A percentile compares a stretch with the other conserved stretches of the same genome.
These are phyloP conservation scores for Forsythia viridissima DNA, from an alignment of 257 asterid species.

Conservation along the genomic window DNA sequence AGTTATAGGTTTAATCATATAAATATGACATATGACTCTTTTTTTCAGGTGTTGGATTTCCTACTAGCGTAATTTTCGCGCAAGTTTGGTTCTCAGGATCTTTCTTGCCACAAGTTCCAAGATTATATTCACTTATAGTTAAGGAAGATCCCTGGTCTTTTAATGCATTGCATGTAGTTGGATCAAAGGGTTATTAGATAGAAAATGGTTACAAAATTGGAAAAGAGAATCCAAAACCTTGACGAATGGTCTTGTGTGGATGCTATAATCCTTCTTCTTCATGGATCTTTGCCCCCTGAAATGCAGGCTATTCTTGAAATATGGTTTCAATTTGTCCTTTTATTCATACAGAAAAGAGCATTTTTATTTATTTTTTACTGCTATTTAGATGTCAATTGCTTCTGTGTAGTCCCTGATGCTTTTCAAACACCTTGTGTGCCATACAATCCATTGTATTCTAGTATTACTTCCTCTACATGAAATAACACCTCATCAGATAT, in stretches of 20 bases:
- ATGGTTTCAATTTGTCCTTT: conserved; percentile 10
- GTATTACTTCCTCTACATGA: conserved; percentile 3
- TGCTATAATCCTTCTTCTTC: conserved; percentile 91
- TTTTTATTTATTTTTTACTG: conserved; percentile 10
- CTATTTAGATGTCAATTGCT: conserved; percentile 6
- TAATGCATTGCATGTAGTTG: too few species aligned
- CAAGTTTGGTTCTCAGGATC: too few species aligned
- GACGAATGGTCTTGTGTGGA: conserved; percentile 95
- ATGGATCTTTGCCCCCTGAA: conserved; percentile 98
- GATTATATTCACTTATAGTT: too few species aligned
- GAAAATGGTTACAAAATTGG: conserved; percentile 75
- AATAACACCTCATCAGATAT: neutral
- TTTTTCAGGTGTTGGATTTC: too few species aligned
- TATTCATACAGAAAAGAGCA: conserved; percentile 10
- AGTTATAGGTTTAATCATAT: too few species aligned
- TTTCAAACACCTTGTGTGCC: neutral
- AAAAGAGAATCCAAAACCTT: conserved; percentile 76
- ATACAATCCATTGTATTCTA: conserved; percentile 1
- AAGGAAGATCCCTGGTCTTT: too few species aligned
- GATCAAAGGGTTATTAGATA: too few species aligned
- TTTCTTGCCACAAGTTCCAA: too few species aligned
- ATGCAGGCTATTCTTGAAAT: conserved; percentile 64
- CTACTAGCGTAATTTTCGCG: too few species aligned
- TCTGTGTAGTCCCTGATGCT: neutral
- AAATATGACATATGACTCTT: too few species aligned